Evolutionary conservation across 768 basidiomycete genomes (phyloP), one percentile per base, ranked within the genome.

Genomic region (Russula abietina): DNA sequence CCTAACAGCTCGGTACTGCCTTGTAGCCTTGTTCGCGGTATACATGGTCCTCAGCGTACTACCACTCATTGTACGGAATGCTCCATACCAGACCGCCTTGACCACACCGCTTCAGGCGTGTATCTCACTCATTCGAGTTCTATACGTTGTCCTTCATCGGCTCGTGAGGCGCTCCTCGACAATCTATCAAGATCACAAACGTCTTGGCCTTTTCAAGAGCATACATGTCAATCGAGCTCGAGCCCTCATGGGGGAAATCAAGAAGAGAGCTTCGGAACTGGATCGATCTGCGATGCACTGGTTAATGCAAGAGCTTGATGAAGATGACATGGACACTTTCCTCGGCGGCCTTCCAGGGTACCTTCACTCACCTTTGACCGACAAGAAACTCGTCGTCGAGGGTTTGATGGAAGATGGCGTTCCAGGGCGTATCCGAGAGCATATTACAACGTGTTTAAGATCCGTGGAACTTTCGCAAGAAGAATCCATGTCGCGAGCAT

Each of bases 31-130:
- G 22, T 19, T 46, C 1, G 22, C 39, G 4, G 38, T 46, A 2
- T 64, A 64, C 38, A 28, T 48, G 28, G 32, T 19, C 14, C 26
- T 54, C 16, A 64, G 50, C 14, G n/a, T 63, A 22, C 30, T 46
- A 8, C 62, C 62, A 6, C 41, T 63, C 10, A 46, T 63, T 3
- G n/a, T 58, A 22, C 16, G 7, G 32, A 59, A 59, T 12, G 30
- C 54, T 22, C 62, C 62, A 4, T 63, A 63, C 17, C 51, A 63
- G 11, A 63, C 62, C 9, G 49, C 62, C 19, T 38, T 62, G 22
- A 58, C 57, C 7, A 58, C 57, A 12, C 57, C 46, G 30, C 28
- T 57, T 36, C 43, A 19, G 14, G 56, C 26, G 5, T 41, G 38
- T 5, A 12, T 41, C 26, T 26, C 26, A n/a, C 39, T 41, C 24